phyloP scores from a whole-genome alignment of 176 grass and related monocot species.

The Oryza punctata region DNA sequence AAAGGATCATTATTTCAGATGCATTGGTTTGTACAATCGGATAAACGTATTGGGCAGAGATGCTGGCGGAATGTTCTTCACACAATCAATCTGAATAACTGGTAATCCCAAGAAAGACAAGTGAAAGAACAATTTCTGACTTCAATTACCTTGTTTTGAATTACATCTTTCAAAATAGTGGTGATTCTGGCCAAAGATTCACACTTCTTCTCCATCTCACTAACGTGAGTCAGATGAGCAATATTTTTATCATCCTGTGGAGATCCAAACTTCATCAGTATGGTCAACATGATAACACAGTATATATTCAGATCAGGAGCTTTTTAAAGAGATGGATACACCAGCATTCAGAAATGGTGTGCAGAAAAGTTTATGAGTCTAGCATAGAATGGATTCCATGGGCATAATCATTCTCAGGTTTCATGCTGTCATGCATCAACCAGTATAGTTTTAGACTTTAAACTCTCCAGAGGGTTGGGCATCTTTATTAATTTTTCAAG shows the following conservation, averaged over 20 bases:
- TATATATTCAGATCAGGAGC: conserved; percentile 11
- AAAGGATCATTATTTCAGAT: conserved; percentile 31
- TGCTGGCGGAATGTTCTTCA: not conserved
- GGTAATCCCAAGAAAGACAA: not conserved
- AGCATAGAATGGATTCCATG: not conserved
- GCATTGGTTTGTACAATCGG: not conserved
- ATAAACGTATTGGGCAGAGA: not conserved
- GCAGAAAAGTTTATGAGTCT: not conserved
- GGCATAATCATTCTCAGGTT: not conserved
- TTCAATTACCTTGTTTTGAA: conserved; percentile 93
- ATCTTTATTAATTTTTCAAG: not conserved
- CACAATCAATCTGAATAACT: not conserved
- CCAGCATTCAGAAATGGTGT: conserved; percentile 21
- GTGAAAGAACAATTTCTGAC: conserved; percentile 7
- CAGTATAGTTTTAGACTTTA: not conserved
- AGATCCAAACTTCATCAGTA: conserved; percentile 42
- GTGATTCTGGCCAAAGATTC: conserved; percentile 96
- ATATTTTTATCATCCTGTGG: conserved; percentile 96
- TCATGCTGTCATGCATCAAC: conserved; percentile 1
- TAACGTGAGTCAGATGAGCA: conserved; percentile 95
- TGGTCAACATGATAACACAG: not conserved
- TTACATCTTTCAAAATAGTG: conserved; percentile 98
- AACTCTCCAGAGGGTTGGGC: not conserved
- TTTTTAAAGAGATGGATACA: not conserved
- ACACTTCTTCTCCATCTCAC: conserved; percentile 99